Base-by-base conservation (phyloP, 2,329 filamentous ascomycete genomes). In the Parastagonospora avenae region DNA sequence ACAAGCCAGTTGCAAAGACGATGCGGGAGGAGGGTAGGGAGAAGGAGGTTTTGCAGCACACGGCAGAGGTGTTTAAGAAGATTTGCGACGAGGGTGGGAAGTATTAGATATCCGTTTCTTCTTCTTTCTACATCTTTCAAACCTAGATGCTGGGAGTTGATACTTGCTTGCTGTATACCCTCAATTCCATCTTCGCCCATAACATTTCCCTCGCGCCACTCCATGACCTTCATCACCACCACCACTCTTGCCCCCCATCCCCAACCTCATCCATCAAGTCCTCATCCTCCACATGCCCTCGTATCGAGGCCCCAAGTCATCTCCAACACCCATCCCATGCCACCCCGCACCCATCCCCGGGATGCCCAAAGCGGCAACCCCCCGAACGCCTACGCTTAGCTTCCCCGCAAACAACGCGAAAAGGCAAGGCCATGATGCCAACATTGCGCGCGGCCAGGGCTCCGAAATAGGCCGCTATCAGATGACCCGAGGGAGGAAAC, bases 41-140 rank as follows among this genome's bases (percentile, higher is more conserved):
- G 40, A 48, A 64, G 42, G 65, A 62, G 60, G 59, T 72, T n/a
- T 70, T 62, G 67, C 39, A 46, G 15, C 69, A 72, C 55, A 69
- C 66, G 1, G 54, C 66, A 41, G 66, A 72, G 15, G 68, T 72
- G 2, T 70, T 68, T 43, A 52, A 40, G 50, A 67, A 63, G 51
- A 60, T 72, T 15, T 65, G 59, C 38, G 54, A 56, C 7, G 52
- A 61, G 24, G 52, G 51, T 12, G 59, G 52, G 8, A 66, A 60
- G 52, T 64, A 62, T 42, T 64, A 42, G 56, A 40, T 41, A 15
- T 35, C 4, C 11, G 11, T 11, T 33, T 33, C 32, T 8, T n/a
- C 8, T 35, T 15, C 7, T n/a, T 35, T 7, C n/a, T 12, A 14
- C 2, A 14, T 14, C 12, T 11, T 35, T 35, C 15, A 11, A 35